Evolutionary conservation across 306 rosid species (phyloP).

Genomic region (Cajanus cajan): DNA sequence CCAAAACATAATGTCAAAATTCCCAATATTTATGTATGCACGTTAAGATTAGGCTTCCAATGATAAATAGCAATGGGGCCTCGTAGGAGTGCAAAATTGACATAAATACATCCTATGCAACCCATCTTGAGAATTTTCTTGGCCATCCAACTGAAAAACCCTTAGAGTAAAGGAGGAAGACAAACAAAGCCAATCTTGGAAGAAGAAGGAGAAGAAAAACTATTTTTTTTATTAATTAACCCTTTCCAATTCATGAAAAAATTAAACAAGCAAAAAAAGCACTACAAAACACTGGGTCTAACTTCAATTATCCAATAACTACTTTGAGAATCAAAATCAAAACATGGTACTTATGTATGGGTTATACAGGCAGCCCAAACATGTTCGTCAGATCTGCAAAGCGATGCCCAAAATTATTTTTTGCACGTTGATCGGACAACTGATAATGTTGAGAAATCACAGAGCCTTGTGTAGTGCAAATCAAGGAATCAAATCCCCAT

Average conservation of each 20-base stretch:
- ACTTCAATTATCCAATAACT: background rate
- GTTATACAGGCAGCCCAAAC: conserved; percentile 71
- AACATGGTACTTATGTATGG: conserved; percentile 39
- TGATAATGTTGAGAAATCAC: conserved; percentile 19
- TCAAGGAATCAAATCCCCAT: background rate
- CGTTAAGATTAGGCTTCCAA: background rate
- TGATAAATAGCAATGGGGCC: background rate
- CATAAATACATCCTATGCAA: background rate
- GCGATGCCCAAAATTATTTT: conserved; percentile 53
- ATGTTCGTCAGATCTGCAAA: conserved; percentile 59
- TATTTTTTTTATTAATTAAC: too few relatives aligned
- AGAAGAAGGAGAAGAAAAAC: too few relatives aligned
- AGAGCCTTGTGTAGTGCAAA: conserved; percentile 46
- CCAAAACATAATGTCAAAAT: background rate
- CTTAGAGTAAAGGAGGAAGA: background rate
- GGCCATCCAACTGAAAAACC: background rate
- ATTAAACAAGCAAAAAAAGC: background rate
- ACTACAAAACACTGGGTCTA: background rate
- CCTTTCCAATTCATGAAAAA: background rate
- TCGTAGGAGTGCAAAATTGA: conserved; percentile 5
- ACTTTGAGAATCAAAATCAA: background rate
- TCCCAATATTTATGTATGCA: background rate
- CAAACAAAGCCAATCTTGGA: background rate
- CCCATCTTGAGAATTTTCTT: background rate
- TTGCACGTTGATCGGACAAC: conserved; percentile 53